Evolutionary conservation across 495 filamentous ascomycete genomes (phyloP).

Genomic region (Podospora comata): DNA sequence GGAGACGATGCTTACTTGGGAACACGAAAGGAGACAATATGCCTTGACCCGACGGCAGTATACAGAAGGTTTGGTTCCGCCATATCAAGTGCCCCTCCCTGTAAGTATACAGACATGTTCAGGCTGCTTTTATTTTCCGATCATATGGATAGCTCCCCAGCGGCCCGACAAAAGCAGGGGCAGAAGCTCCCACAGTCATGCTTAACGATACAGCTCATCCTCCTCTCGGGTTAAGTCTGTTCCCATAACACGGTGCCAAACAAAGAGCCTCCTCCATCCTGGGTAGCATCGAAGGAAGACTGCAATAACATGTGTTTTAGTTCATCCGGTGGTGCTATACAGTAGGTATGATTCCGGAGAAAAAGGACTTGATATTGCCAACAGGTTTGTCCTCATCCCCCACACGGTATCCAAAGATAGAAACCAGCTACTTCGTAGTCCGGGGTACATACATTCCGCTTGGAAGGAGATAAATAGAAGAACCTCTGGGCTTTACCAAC

Average conservation of each 20-base stretch:
- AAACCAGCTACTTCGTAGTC: not conserved
- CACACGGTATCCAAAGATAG: not conserved
- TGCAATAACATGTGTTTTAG: slow-evolving; percentile 13
- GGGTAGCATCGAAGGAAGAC: slow-evolving; percentile 8
- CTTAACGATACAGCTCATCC: slow-evolving; percentile 1
- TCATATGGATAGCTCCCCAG: not conserved
- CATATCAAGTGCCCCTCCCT: not conserved
- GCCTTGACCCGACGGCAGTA: not conserved
- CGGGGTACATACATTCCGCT: not conserved
- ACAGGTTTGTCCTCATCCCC: not conserved
- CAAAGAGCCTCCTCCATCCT: not conserved
- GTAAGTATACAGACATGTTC: not conserved
- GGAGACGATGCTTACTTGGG: not conserved
- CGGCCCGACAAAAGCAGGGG: slow-evolving; percentile 12
- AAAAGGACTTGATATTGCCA: not conserved
- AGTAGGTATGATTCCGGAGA: slow-evolving; percentile 18
- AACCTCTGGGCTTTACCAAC: not conserved
- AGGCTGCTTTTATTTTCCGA: slow-evolving; percentile 7
- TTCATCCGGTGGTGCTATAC: slow-evolving; percentile 22
- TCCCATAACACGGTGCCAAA: not conserved
- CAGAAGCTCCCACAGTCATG: not conserved
- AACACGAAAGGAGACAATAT: not conserved
- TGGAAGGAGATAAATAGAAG: not conserved
- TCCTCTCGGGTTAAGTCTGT: not conserved
- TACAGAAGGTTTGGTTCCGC: not conserved